phyloP scores from a whole-genome alignment of 805 yeast genomes.

The Wickerhamomyces subpelliculosus region DNA sequence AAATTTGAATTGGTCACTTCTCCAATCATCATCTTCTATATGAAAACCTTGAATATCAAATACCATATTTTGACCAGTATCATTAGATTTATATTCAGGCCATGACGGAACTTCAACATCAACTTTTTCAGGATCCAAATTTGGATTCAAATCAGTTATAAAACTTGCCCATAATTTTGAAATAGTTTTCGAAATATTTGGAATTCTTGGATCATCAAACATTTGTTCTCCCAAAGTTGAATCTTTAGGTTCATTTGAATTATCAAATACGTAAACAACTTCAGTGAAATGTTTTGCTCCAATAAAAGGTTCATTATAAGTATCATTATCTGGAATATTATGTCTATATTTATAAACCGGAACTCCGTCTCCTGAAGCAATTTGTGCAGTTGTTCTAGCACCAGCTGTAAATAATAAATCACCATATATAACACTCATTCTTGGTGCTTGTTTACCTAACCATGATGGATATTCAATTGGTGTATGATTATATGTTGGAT shows the following conservation, averaged over 20 bases:
- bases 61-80: neutral
- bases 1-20: neutral
- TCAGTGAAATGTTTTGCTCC: constrained; percentile 6
- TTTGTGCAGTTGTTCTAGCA: constrained; percentile 7
- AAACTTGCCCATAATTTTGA: neutral
- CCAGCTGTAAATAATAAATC: constrained; percentile 9
- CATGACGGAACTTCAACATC: neutral
- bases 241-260: neutral
- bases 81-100: neutral
- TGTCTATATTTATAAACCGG: constrained; percentile 6
- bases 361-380: constrained; percentile 1
- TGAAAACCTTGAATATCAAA: neutral
- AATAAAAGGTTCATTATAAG: neutral
- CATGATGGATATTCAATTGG: constrained; percentile 2
- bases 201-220: neutral
- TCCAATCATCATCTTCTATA: neutral
- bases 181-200: neutral
- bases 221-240: neutral
- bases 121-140: neutral
- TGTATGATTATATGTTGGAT: constrained; percentile 8
- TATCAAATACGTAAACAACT: constrained; percentile 7
- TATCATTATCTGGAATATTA: constrained; percentile 4
- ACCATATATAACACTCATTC: constrained; percentile 4
- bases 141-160: neutral
- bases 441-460: constrained; percentile 1